Conservation (phyloP, 2,329 filamentous ascomycete species). For the Eurotiales sp. region DNA sequence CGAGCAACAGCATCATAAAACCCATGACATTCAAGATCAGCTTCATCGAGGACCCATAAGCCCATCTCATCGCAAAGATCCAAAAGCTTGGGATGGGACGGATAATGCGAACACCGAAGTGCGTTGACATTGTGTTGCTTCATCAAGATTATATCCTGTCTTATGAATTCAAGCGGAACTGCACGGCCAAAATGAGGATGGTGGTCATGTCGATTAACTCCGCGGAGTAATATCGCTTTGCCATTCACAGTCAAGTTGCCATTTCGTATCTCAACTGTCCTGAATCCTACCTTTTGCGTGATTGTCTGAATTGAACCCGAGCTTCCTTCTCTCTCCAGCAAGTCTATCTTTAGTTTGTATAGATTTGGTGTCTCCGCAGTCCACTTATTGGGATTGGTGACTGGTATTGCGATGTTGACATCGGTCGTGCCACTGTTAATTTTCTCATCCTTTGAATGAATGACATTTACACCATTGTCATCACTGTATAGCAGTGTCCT, state of each 20-base stretch:
- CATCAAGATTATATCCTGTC: conserved; percentile 62
- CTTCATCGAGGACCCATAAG: conserved; percentile 35
- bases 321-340: neutral
- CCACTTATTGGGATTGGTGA: conserved; percentile 59
- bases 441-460: neutral
- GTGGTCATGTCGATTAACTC: conserved; percentile 68
- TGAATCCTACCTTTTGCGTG: conserved; percentile 59
- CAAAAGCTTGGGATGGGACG: conserved; percentile 39
- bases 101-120: conserved; percentile 65
- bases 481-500: conserved; percentile 13
- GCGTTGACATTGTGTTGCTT: conserved; percentile 69
- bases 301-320: conserved; percentile 29
- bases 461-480: neutral
- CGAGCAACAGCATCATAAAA: conserved; percentile 39
- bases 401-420: conserved; percentile 34
- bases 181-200: conserved; percentile 61
- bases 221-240: conserved; percentile 56
- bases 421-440: conserved; percentile 22
- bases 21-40: conserved; percentile 36
- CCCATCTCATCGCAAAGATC: conserved; percentile 34
- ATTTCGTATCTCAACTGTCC: conserved; percentile 56
- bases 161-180: conserved; percentile 60
- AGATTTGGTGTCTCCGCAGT: conserved; percentile 63
- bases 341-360: conserved; percentile 47
- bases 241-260: conserved; percentile 58